phyloP scores from a whole-genome alignment of 2,329 filamentous ascomycete genomes.

The Penicillium sp. region DNA sequence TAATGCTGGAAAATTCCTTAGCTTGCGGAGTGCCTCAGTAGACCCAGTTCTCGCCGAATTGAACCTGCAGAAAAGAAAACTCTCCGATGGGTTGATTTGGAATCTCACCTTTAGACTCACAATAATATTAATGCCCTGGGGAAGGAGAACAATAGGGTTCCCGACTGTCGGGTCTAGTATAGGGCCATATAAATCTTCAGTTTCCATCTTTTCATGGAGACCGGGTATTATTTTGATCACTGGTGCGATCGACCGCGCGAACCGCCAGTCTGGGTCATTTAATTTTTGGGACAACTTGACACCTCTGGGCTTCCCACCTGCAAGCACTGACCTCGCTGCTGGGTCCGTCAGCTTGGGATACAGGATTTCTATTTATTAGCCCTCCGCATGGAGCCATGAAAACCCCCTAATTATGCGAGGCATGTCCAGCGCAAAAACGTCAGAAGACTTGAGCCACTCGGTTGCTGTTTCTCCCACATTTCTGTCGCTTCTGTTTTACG shows the following conservation, averaged over 20 bases:
- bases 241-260: conserved; percentile 20
- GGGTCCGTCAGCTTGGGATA: conserved; percentile 5
- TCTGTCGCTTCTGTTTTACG: background rate
- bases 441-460: background rate
- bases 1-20: conserved; percentile 11
- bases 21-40: background rate
- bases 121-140: background rate
- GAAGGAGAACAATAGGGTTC: background rate
- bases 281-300: conserved; percentile 13
- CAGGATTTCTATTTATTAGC: conserved; percentile 10
- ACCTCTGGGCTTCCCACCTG: conserved; percentile 3
- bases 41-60: conserved; percentile 14
- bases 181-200: background rate
- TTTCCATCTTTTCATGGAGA: background rate
- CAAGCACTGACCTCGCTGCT: conserved; percentile 10
- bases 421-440: conserved; percentile 4
- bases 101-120: background rate
- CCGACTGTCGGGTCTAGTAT: background rate
- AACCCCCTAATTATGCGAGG: conserved; percentile 12
- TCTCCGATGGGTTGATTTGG: conserved; percentile 17
- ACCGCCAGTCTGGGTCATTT: conserved; percentile 17
- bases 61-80: conserved; percentile 22
- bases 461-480: background rate
- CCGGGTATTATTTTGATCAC: background rate
- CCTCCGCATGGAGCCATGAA: conserved; percentile 8